phyloP scores from a whole-genome alignment of 164 flowering plant species.

The Echeveria elegans region DNA sequence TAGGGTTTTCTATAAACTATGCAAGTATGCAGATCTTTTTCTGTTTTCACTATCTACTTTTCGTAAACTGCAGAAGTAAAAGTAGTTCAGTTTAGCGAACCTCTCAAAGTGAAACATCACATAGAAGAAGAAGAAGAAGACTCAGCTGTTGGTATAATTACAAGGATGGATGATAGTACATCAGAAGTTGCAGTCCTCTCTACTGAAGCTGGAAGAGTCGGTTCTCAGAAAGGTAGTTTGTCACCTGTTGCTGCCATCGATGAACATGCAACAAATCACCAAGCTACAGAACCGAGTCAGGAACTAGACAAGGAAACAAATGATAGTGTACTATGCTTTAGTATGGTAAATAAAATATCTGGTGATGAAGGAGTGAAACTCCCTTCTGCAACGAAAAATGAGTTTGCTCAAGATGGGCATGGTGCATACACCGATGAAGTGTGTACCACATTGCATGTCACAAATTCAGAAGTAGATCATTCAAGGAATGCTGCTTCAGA shows the following conservation, averaged over 20 bases:
- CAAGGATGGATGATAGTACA: background rate
- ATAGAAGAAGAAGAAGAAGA: background rate
- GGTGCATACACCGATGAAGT: background rate
- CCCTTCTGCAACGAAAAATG: background rate
- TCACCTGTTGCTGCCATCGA: background rate
- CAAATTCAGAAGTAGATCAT: background rate
- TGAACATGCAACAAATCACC: background rate
- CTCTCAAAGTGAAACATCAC: background rate
- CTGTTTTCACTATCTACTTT: background rate
- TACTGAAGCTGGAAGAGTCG: background rate
- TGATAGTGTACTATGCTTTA: background rate
- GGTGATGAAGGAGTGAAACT: background rate
- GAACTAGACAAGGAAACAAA: background rate
- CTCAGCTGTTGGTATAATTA: background rate
- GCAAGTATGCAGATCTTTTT: background rate
- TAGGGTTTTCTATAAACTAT: background rate
- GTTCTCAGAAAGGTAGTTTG: background rate
- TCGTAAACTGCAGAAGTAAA: background rate
- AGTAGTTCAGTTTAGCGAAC: background rate
- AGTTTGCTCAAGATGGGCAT: background rate
- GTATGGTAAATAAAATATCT: background rate
- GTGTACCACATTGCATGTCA: background rate
- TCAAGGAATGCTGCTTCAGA: background rate
- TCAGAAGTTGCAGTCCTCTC: background rate
- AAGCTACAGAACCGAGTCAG: background rate